Evolutionary conservation across 108 stramenopile genomes (phyloP), one percentile per base, ranked within the genome.

Genomic region (Seminavis robusta): DNA sequence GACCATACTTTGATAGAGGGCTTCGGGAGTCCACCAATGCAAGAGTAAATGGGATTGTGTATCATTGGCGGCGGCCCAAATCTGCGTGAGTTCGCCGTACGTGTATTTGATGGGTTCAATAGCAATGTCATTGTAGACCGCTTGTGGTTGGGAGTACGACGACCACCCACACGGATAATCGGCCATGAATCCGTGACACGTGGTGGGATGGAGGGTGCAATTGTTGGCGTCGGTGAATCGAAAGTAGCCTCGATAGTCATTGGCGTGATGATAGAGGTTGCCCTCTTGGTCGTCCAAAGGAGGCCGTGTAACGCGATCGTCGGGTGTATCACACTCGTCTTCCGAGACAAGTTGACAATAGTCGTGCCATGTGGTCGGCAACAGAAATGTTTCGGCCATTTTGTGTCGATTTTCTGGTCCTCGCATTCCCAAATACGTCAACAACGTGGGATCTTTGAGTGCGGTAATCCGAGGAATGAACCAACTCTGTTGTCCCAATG

Each of bases 11-110:
- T 26, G 39, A 28, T 41, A 53, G 6, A 48, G 25, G 20, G 61
- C 40, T n/a, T 77, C 76, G 0, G 76, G 70, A 21, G n/a, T 31
- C 52, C 55, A 77, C 65, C 70, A 77, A 33, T 47, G 57, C 27
- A 66, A 34, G 23, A 72, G 34, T 5, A 72, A 47, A 50, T 63
- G 29, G 0, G 65, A 67, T 38, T 68, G 26, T 21, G 70, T 77
- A 11, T 62, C 66, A 52, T 70, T 61, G 0, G 74, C 69, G 3
- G 74, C 74, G 10, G 47, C 31, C 61, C 62, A 76, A 27, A 76
- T 66, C 19, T 76, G 47, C 3, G 71, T 13, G 58, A 76, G 60
- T 8, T 37, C 17, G 2, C 57, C 37, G 38, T 76, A 76, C 7
- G 17, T 32, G 37, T 76, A 76, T 17, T 65, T 64, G 21, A 16